A percentile compares a stretch with the other conserved stretches of the same genome.
These are phyloP conservation scores for Neurospora pannonica DNA, from an alignment of 495 filamentous ascomycete genomes.

Conservation along the genomic window DNA sequence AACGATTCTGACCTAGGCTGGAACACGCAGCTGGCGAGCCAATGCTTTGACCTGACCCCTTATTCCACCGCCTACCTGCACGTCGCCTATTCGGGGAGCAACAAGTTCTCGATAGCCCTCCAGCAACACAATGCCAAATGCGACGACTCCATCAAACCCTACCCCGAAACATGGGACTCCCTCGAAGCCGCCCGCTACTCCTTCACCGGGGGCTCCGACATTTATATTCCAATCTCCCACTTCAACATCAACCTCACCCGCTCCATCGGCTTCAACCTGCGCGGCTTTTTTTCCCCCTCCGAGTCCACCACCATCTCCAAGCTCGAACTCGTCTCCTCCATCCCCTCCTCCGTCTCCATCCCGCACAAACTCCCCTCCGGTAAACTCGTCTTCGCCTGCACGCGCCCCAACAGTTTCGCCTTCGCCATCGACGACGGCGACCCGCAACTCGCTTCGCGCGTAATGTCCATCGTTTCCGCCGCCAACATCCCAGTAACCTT, in stretches of 20 bases:
- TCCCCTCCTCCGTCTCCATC: slow-evolving; percentile 41
- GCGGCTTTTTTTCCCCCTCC: slow-evolving; percentile 51
- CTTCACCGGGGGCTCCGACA: slow-evolving; percentile 36
- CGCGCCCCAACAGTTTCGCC: slow-evolving; percentile 62
- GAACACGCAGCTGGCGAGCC: slow-evolving; percentile 53
- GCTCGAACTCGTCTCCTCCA: slow-evolving; percentile 53
- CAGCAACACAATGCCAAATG: slow-evolving; percentile 65
- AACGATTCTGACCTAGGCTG: slow-evolving; percentile 60
- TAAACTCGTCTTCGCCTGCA: slow-evolving; percentile 54
- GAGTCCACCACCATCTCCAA: slow-evolving; percentile 44
- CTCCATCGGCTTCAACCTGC: slow-evolving; percentile 55
- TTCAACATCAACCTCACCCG: slow-evolving; percentile 56
- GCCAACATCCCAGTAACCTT: slow-evolving; percentile 63
- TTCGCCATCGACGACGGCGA: slow-evolving; percentile 76
- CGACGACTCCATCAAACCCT: slow-evolving; percentile 49
- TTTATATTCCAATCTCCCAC: slow-evolving; percentile 68
- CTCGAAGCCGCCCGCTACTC: slow-evolving; percentile 60
- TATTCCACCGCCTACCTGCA: slow-evolving; percentile 58
- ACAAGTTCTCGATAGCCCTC: slow-evolving; percentile 57
- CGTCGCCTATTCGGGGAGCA: slow-evolving; percentile 57
- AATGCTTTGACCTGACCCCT: slow-evolving; percentile 50
- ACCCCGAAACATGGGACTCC: slow-evolving; percentile 65
- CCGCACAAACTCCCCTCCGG: slow-evolving; percentile 57
- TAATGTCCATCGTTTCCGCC: slow-evolving; percentile 55
- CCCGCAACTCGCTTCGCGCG: slow-evolving; percentile 49